Evolutionary conservation across 805 yeast genomes (phyloP), one percentile per base, ranked within the genome.

Genomic region (Suhomyces vadensis): DNA sequence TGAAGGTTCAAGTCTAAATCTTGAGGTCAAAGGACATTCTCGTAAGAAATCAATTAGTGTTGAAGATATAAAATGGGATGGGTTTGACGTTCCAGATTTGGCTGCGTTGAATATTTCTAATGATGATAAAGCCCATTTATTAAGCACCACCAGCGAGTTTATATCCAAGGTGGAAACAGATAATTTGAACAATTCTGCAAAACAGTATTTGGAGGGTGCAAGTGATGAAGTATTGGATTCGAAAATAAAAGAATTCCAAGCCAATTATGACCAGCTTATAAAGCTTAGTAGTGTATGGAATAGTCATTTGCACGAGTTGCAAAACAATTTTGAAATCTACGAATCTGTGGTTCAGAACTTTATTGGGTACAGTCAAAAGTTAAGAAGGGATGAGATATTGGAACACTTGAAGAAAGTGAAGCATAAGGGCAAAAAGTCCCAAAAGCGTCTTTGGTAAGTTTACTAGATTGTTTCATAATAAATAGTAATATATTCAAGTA

Each of bases 321-420:
- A 69, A 44, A 75, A 73, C 35, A 95, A 90, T 60, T 85, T 87
- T 55, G 78, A 77, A 25, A 79, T 91, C 11, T 90, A 84, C 58
- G 96, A 92, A 54, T 76, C 84, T 2, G 95, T 94, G 52, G 90
- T 94, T 33, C 96, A 89, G 58, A 90, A 88, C 55, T 68, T 91
- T 53, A 87, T 91, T 11, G 97, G 96, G 6, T 90, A 91, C 60
- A 86, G 96, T 5, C 97, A 94, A 62, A 79, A 87, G 54, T 55
- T 85, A 40, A 77, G 86, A 53, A 72, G 92, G 40, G 69, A 71
- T 33, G 74, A 70, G 48, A 56, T 71, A 20, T 48, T 67, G 37
- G 71, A 56, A 42, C 60, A 60, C 43, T 57, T 70, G 51, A 44
- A 44, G 38, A 19, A 31, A 33, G 44, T 37, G 7, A 44, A 44